A percentile compares a stretch with the other conserved stretches of the same genome.
Conservation (phyloP, 495 filamentous ascomycete species). For the Clohesyomyces aquaticus region DNA sequence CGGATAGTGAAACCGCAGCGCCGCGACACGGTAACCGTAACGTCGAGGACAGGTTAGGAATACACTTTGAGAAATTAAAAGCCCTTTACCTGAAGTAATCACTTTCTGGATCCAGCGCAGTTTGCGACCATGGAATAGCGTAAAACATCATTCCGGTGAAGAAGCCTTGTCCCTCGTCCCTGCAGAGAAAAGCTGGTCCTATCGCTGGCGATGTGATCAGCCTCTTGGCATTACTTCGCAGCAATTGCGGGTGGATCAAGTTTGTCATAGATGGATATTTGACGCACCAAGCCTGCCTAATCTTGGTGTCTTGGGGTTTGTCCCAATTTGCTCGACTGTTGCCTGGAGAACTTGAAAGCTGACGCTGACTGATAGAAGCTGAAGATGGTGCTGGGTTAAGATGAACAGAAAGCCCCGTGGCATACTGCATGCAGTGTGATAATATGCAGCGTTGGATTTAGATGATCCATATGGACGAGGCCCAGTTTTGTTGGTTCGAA, state of each 20-base stretch:
- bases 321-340: constrained; percentile 5
- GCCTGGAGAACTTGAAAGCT: background rate
- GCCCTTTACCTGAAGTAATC: too few species aligned
- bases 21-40: too few species aligned
- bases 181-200: too few species aligned
- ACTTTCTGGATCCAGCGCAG: background rate
- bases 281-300: background rate
- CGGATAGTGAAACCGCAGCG: too few species aligned
- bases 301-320: background rate
- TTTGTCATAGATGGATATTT: too few species aligned
- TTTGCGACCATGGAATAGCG: background rate
- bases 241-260: too few species aligned
- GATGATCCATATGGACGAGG: background rate
- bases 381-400: too few species aligned
- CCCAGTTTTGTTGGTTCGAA: background rate
- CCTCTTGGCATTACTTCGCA: too few species aligned
- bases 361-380: constrained; percentile 4
- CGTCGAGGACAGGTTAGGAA: too few species aligned
- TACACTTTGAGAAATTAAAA: too few species aligned
- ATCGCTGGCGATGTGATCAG: too few species aligned
- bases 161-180: constrained; percentile 12
- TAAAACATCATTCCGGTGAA: constrained; percentile 19
- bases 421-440: constrained; percentile 9
- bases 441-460: constrained; percentile 17
- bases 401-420: background rate